Evolutionary conservation across 2,329 filamentous ascomycete genomes (phyloP).

Genomic region (Xylariomycetidae sp.): DNA sequence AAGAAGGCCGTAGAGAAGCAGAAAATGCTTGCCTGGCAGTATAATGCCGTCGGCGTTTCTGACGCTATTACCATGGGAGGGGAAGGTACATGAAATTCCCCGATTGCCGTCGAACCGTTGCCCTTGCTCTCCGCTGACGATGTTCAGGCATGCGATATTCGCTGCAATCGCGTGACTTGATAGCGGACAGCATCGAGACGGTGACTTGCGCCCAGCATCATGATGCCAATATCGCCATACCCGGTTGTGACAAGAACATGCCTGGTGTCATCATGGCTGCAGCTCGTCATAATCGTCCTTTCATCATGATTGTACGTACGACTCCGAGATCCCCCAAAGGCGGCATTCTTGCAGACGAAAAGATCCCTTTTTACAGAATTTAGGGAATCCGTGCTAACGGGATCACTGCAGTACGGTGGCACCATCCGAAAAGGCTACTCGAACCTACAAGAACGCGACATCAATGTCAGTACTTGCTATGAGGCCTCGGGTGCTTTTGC

Average conservation of each 20-base stretch:
- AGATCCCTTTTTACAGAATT: too few species aligned
- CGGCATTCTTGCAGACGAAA: background rate
- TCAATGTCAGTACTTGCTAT: slow-evolving; percentile 87
- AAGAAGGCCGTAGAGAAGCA: slow-evolving; percentile 76
- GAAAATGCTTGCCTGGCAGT: slow-evolving; percentile 91
- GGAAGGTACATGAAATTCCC: slow-evolving; percentile 53
- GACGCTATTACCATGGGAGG: slow-evolving; percentile 95
- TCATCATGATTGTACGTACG: slow-evolving; percentile 65
- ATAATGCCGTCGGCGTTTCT: slow-evolving; percentile 82
- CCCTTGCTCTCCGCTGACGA: slow-evolving; percentile 1
- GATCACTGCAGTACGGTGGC: slow-evolving; percentile 62
- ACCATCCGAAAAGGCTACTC: slow-evolving; percentile 86
- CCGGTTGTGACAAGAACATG: slow-evolving; percentile 98
- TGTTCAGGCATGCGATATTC: slow-evolving; percentile 82
- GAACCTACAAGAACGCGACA: slow-evolving; percentile 63
- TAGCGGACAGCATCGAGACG: slow-evolving; percentile 90
- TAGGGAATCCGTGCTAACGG: background rate
- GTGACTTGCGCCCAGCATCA: slow-evolving; percentile 89
- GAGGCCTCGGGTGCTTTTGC: slow-evolving; percentile 79
- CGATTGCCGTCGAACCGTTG: background rate
- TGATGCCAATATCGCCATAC: slow-evolving; percentile 88
- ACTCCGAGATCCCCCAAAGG: too few species aligned
- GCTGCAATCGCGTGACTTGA: slow-evolving; percentile 83
- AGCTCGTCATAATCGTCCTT: slow-evolving; percentile 84
- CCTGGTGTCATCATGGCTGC: slow-evolving; percentile 87